Percentiles rank a stretch among this genome's conserved stretches.
phyloP scores from a whole-genome alignment of 805 yeast species.

The Ogataea pini region DNA sequence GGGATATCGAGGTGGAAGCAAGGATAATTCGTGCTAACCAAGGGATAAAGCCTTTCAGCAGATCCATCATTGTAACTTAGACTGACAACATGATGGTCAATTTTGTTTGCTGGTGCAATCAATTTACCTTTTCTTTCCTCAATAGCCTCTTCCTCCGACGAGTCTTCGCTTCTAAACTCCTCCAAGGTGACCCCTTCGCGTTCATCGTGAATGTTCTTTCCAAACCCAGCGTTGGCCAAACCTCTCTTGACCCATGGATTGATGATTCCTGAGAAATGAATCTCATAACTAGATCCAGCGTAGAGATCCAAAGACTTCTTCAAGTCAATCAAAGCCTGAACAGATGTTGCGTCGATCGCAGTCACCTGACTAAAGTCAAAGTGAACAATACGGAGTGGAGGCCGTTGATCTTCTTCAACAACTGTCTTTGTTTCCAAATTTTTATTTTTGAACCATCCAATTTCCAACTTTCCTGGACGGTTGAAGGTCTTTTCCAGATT shows the following conservation, averaged over 20 bases:
- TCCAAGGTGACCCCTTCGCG: slow-evolving; percentile 9
- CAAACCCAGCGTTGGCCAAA: slow-evolving; percentile 75
- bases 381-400: slow-evolving; percentile 68
- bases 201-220: slow-evolving; percentile 35
- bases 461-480: slow-evolving; percentile 69
- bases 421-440: slow-evolving; percentile 25
- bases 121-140: slow-evolving; percentile 34
- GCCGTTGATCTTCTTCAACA: slow-evolving; percentile 52
- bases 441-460: slow-evolving; percentile 30
- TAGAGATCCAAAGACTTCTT: slow-evolving; percentile 69
- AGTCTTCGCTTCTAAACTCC: slow-evolving; percentile 9
- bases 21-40: slow-evolving; percentile 66
- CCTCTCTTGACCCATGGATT: slow-evolving; percentile 87
- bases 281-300: slow-evolving; percentile 82
- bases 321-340: slow-evolving; percentile 76
- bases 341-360: slow-evolving; percentile 74
- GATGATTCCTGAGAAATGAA: slow-evolving; percentile 82
- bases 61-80: slow-evolving; percentile 19
- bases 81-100: slow-evolving; percentile 22
- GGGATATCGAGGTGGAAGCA: slow-evolving; percentile 82
- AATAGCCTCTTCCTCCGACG: slow-evolving; percentile 28
- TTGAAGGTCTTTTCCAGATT: slow-evolving; percentile 76
- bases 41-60: slow-evolving; percentile 39
- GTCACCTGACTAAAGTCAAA: slow-evolving; percentile 81
- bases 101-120: slow-evolving; percentile 4